Evolutionary conservation across 257 asterid species (phyloP).

Genomic region (Sherardia arvensis): DNA sequence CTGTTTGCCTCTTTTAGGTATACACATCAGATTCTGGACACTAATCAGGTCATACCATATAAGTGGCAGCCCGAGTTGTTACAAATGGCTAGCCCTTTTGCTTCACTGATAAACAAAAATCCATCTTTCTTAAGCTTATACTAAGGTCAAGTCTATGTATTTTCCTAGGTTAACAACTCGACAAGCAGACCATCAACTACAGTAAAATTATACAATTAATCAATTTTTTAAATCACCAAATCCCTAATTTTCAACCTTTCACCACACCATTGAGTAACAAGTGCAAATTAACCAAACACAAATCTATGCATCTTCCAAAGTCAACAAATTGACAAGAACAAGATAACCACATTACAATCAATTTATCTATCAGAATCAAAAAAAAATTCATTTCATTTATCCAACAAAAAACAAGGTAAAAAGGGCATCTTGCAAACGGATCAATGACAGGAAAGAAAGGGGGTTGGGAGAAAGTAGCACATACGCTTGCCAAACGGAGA

Average conservation of each 20-base stretch:
- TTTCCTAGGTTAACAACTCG: background rate
- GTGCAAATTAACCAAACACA: background rate
- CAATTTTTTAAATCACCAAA: too few species aligned
- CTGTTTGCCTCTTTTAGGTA: too few species aligned
- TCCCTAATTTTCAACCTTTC: background rate
- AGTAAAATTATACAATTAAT: too few species aligned
- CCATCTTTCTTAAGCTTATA: background rate
- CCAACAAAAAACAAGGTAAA: background rate
- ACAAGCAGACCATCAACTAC: background rate
- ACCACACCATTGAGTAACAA: background rate
- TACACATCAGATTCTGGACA: too few species aligned
- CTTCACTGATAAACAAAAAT: background rate
- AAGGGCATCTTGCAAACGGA: background rate
- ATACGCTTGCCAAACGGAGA: constrained; percentile 95
- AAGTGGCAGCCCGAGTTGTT: too few species aligned
- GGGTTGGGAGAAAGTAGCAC: background rate
- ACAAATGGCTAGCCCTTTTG: background rate
- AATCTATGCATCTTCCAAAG: background rate
- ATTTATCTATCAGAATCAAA: background rate
- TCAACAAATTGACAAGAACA: background rate
- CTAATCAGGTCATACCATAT: background rate
- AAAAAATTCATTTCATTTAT: background rate
- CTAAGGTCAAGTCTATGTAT: background rate
- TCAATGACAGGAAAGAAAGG: background rate
- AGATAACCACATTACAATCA: background rate